Evolutionary conservation across 176 grass and related monocot species (phyloP).

Genomic region (Oryza coarctata): DNA sequence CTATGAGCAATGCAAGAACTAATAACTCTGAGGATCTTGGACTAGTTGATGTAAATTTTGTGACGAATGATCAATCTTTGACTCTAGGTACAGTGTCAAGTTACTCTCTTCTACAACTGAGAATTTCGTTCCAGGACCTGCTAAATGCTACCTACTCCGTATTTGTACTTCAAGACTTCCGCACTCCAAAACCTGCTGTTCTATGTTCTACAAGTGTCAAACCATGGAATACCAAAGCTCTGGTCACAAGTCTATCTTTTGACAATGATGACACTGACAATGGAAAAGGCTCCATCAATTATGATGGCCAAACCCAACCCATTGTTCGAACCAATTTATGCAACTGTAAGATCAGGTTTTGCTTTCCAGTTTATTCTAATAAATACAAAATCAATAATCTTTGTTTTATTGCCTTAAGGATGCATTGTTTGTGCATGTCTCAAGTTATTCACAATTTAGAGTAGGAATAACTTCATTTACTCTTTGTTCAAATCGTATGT

Average conservation of each 20-base stretch:
- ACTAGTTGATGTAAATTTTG: conserved; percentile 25
- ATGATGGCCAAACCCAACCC: neutral
- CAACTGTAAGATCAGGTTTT: conserved; percentile 38
- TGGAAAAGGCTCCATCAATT: neutral
- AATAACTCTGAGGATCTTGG: conserved; percentile 7
- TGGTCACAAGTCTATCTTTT: conserved; percentile 21
- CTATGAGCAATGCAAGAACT: conserved; percentile 29
- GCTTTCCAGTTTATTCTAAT: neutral
- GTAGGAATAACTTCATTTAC: neutral
- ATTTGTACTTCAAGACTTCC: conserved; percentile 44
- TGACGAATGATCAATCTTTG: conserved; percentile 19
- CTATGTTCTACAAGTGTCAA: conserved; percentile 15
- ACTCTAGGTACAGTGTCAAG: conserved; percentile 36
- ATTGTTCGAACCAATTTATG: conserved; percentile 24
- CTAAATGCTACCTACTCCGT: conserved; percentile 10
- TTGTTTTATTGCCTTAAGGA: neutral
- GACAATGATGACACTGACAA: neutral
- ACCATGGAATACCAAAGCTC: conserved; percentile 16
- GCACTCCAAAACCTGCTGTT: conserved; percentile 66
- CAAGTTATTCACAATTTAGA: neutral
- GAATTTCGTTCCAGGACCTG: neutral
- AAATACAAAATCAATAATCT: conserved; percentile 15
- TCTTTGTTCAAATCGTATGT: conserved; percentile 25
- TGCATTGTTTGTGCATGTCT: neutral
- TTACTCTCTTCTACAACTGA: neutral